Base-by-base conservation (phyloP, 1,284 basidiomycete genomes). In the Coniophora puteana region DNA sequence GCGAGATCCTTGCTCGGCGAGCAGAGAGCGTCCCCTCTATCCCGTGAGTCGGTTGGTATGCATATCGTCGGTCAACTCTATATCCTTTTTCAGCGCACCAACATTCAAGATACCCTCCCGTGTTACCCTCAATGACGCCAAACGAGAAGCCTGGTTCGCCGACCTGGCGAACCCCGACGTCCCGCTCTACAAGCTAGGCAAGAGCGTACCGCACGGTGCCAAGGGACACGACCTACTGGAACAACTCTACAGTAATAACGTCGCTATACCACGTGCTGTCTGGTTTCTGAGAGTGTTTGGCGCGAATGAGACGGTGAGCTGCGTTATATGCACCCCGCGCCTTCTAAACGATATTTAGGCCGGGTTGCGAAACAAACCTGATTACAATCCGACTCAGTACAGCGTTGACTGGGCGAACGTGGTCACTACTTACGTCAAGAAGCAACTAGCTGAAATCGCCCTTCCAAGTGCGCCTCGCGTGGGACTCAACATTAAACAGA, bases 201-300 rank as follows among this genome's bases (percentile, higher is more conserved):
- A 89, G 57, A 90, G 82, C 54, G 88, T 99, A 0, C 95, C 95
- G 0, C 93, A 98, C 57, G 92, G 92, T 0, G 89, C 89, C 27
- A 93, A 93, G 58, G 93, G 93, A 3, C 83, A 91, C 50, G 92
- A 95, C 52, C 72, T 97, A 18, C 72, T 99, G 38, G 93, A 97
- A 48, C 74, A 94, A 48, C 73, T 99, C 40, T 87, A 93, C 52
- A 70, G 73, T 0, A 80, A 90, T 28, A 78, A 84, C 35, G 91
- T 99, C 23, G 84, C 89, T 1, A 79, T 94, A 30, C 76, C 84
- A 1, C 74, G 96, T 20, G 96, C 96, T 0, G 76, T 96, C 3
- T 99, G 96, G 96, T 93, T 96, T 60, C 77, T 98, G 22, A 78
- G 93, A 11, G 89, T 94, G 1, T 81, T 95, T 40, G 96, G 95